Evolutionary conservation across 768 basidiomycete genomes (phyloP).

Genomic region (Mycena rebaudengoi): DNA sequence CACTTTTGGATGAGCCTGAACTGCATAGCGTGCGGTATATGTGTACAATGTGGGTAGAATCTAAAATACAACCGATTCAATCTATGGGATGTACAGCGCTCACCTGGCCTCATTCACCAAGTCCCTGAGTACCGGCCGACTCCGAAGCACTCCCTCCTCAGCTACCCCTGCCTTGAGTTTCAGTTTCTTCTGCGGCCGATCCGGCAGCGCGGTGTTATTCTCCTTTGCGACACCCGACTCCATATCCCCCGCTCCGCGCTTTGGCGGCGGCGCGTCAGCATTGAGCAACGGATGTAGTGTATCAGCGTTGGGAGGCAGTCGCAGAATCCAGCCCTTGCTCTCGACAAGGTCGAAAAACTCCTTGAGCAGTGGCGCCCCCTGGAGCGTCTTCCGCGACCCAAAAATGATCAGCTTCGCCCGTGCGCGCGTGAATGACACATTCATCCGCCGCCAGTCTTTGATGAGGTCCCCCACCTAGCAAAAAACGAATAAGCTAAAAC

Average conservation of each 20-base stretch:
- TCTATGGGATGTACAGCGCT: not conserved
- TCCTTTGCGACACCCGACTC: conserved; percentile 4
- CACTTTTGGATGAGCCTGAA: too few relatives aligned
- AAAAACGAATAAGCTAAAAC: conserved; percentile 1
- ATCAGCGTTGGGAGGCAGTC: conserved; percentile 64
- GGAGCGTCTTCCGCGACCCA: conserved; percentile 84
- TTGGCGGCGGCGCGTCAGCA: conserved; percentile 22
- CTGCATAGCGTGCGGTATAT: too few relatives aligned
- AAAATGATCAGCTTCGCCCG: conserved; percentile 90
- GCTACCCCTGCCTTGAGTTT: conserved; percentile 38
- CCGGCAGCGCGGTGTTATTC: conserved; percentile 14
- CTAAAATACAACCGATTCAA: too few relatives aligned
- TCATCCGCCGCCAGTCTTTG: conserved; percentile 96
- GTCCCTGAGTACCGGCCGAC: conserved; percentile 69
- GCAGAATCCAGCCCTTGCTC: conserved; percentile 72
- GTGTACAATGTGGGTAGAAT: too few relatives aligned
- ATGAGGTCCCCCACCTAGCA: conserved; percentile 92
- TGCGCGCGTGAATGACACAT: conserved; percentile 96
- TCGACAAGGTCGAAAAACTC: conserved; percentile 87
- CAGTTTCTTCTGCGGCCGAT: conserved; percentile 47
- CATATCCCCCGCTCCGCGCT: conserved; percentile 40
- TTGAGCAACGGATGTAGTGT: conserved; percentile 49
- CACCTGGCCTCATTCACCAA: conserved; percentile 52
- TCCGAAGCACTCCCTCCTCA: conserved; percentile 57
- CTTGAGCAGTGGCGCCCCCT: conserved; percentile 63